phyloP scores from a whole-genome alignment of 306 rosid species.

The Dalbergia cultrata region DNA sequence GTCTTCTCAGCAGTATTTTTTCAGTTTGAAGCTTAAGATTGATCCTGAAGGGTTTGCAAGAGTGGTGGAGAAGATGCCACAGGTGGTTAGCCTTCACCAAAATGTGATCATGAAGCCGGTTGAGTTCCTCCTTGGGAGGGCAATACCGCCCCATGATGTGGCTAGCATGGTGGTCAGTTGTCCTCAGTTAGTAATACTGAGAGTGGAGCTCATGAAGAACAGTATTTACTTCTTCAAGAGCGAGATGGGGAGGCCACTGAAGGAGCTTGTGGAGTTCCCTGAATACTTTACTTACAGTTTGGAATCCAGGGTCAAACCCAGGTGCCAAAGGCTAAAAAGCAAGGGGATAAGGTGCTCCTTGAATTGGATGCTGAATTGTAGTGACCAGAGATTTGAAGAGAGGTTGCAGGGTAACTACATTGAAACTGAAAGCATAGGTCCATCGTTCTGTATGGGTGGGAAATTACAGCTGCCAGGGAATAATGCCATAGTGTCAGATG shows the following conservation, averaged over 20 bases:
- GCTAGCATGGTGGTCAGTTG: conserved; percentile 79
- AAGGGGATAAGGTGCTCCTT: conserved; percentile 80
- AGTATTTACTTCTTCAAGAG: conserved; percentile 83
- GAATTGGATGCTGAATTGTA: conserved; percentile 91
- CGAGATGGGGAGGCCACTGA: conserved; percentile 85
- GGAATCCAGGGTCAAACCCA: conserved; percentile 91
- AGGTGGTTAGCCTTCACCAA: conserved; percentile 87
- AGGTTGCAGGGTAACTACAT: conserved; percentile 86
- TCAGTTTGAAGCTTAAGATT: conserved; percentile 88
- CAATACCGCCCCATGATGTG: conserved; percentile 62
- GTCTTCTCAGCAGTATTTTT: conserved; percentile 84
- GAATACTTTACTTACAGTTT: conserved; percentile 94
- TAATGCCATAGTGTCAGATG: conserved; percentile 76
- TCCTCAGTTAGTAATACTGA: conserved; percentile 77
- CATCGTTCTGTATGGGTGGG: conserved; percentile 85
- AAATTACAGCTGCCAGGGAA: conserved; percentile 78
- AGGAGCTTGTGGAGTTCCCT: conserved; percentile 87
- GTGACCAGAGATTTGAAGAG: conserved; percentile 96
- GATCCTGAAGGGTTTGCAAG: conserved; percentile 85
- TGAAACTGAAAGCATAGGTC: conserved; percentile 82
- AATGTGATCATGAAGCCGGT: conserved; percentile 81
- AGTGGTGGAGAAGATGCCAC: conserved; percentile 94
- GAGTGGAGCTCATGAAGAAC: conserved; percentile 88
- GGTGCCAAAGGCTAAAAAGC: conserved; percentile 76
- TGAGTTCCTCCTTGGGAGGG: conserved; percentile 81